Conservation (phyloP, 208 protist genomes). For the Willaertia magna region DNA sequence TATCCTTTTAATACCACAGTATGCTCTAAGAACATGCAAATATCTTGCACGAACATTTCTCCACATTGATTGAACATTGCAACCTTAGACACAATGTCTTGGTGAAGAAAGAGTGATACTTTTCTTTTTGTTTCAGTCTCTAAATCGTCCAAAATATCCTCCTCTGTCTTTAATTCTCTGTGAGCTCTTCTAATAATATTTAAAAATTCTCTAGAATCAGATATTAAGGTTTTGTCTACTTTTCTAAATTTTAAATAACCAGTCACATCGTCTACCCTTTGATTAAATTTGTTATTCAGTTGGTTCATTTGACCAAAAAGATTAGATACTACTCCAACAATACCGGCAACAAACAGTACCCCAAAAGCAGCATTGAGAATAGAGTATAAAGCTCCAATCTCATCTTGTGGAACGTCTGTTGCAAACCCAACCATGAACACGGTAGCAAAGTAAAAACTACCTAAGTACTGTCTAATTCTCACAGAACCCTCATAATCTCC, state of each 20-base stretch:
- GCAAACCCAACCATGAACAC: constrained; percentile 10
- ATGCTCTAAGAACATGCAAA: constrained; percentile 4
- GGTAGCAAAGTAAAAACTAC: background rate
- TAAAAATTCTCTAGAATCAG: background rate
- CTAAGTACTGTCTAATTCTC: background rate
- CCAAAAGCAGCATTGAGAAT: constrained; percentile 15
- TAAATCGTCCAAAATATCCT: constrained; percentile 13
- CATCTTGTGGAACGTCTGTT: background rate
- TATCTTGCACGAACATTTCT: constrained; percentile 16
- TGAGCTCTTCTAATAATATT: constrained; percentile 3
- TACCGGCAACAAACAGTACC: background rate
- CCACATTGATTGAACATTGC: constrained; percentile 14
- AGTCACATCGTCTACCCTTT: constrained; percentile 13
- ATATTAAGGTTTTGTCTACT: background rate
- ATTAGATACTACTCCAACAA: constrained; percentile 11
- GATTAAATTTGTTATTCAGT: background rate
- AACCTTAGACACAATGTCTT: constrained; percentile 15
- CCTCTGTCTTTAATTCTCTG: background rate
- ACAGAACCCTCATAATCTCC: background rate
- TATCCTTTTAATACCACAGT: constrained; percentile 6
- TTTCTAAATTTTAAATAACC: constrained; percentile 10
- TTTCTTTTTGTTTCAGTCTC: constrained; percentile 8
- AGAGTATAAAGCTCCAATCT: background rate
- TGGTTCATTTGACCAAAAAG: constrained; percentile 6
- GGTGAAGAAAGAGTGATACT: constrained; percentile 16